Evolutionary conservation across 768 basidiomycete genomes (phyloP).

Genomic region (Phylloporus sp.): DNA sequence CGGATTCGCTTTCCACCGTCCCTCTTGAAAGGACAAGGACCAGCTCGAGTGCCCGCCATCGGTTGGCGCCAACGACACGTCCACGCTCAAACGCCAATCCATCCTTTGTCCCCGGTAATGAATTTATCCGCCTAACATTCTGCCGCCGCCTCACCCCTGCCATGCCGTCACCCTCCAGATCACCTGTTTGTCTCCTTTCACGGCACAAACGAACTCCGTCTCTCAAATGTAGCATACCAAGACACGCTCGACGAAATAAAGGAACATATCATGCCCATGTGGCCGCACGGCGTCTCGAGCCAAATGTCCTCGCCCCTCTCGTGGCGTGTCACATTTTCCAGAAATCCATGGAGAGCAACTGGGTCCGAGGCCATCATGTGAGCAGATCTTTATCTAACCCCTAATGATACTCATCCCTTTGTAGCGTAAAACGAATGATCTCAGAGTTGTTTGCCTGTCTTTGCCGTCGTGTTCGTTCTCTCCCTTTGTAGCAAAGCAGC

Average conservation of each 20-base stretch:
- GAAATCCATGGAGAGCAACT: conserved; percentile 63
- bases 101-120: conserved; percentile 30
- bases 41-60: conserved; percentile 36
- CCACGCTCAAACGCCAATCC: conserved; percentile 35
- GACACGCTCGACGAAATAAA: conserved; percentile 57
- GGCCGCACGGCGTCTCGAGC: conserved; percentile 59
- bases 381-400: conserved; percentile 14
- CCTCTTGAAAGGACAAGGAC: conserved; percentile 40
- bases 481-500: conserved; percentile 4
- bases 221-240: conserved; percentile 45
- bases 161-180: conserved; percentile 39
- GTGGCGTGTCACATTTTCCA: conserved; percentile 64
- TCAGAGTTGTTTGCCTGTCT: conserved; percentile 57
- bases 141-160: conserved; percentile 23
- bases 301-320: conserved; percentile 36
- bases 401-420: conserved; percentile 19
- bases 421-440: conserved; percentile 59
- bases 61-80: conserved; percentile 31
- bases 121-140: conserved; percentile 7
- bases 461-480: conserved; percentile 47
- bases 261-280: conserved; percentile 53
- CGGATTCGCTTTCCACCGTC: conserved; percentile 20
- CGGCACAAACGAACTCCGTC: conserved; percentile 57
- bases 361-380: conserved; percentile 55
- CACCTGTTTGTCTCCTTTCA: conserved; percentile 72